Evolutionary conservation across 2,329 filamentous ascomycete species (phyloP), one percentile per base, ranked within the genome.

Genomic region (Pyrenophora graminea): DNA sequence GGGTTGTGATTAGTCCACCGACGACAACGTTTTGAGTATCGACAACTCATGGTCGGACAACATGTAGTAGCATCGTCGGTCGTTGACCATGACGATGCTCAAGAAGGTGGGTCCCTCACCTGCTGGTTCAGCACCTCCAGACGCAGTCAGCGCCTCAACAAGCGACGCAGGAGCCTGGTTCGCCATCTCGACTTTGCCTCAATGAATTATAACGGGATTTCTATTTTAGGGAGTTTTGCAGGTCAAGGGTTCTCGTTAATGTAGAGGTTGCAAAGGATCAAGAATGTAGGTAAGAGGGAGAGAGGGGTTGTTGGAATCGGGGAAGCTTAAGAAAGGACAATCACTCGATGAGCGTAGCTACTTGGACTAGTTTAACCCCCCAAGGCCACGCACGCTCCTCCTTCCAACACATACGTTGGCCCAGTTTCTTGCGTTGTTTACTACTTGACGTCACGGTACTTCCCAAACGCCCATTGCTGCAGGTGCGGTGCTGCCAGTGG

Each of bases 91-190:
- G 27, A 30, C 27, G 27, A 30, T 10, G 15, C 25, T 40, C n/a
- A 7, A 23, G 1, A 15, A 18, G 13, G 15, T 18, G 27, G 12
- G 39, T 51, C 15, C 17, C 61, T 55, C 49, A 74, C 72, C 68
- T 51, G 72, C 74, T 23, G 72, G 71, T 55, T 78, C 76, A 21
- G 69, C 56, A n/a, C 71, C 73, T 15, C 74, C 73, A 41, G 75
- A 74, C 13, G 74, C 73, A 4, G 74, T 76, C 47, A 79, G 51
- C 30, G 63, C 73, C 9, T 77, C 69, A 13, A 75, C 58, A 18
- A 79, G 68, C 19, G 49, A 52, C 10, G 44, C 44, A 25, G 45
- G 45, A 21, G 45, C 40, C 36, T 50, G 48, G 33, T 48, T 48
- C 17, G 51, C 46, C 51, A 53, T 53, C 32, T 33, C 45, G 45